A percentile compares a stretch with the other conserved stretches of the same genome.
phyloP scores from a whole-genome alignment of 352 stramenopile genomes.

The Pythium myriotylum region DNA sequence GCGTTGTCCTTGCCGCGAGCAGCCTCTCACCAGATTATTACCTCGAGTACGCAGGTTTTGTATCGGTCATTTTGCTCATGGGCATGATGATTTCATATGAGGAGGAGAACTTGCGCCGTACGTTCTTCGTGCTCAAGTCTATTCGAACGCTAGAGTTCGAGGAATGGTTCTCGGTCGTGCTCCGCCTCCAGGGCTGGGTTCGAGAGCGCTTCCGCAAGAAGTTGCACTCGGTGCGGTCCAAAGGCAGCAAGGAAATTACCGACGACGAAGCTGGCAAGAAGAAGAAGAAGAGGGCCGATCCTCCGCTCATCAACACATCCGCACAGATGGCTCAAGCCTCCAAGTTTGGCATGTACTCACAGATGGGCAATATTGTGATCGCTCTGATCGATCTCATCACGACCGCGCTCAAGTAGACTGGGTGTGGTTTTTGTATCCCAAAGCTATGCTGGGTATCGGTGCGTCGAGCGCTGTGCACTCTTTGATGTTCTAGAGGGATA shows the following conservation, averaged over 20 bases:
- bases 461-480: neutral
- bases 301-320: slow-evolving; percentile 68
- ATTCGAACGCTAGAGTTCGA: slow-evolving; percentile 83
- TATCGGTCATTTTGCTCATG: slow-evolving; percentile 68
- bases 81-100: slow-evolving; percentile 89
- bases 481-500: neutral
- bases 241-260: slow-evolving; percentile 44
- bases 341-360: slow-evolving; percentile 78
- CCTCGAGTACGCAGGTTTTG: slow-evolving; percentile 69
- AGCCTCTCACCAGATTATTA: slow-evolving; percentile 58
- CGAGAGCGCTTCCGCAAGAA: slow-evolving; percentile 66
- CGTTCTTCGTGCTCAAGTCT: slow-evolving; percentile 84
- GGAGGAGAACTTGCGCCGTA: slow-evolving; percentile 72
- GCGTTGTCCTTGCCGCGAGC: slow-evolving; percentile 67
- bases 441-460: too few species aligned
- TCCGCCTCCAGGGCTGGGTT: slow-evolving; percentile 76
- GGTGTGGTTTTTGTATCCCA: neutral
- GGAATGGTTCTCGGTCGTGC: slow-evolving; percentile 75
- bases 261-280: slow-evolving; percentile 23
- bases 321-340: slow-evolving; percentile 74
- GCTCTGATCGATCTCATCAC: slow-evolving; percentile 72
- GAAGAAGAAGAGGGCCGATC: slow-evolving; percentile 30
- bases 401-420: slow-evolving; percentile 11
- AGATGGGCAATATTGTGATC: slow-evolving; percentile 81
- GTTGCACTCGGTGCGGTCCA: slow-evolving; percentile 54